Evolutionary conservation across 371 early-diverging fungal species (phyloP).

Genomic region (Coelomomyces lativittatus): DNA sequence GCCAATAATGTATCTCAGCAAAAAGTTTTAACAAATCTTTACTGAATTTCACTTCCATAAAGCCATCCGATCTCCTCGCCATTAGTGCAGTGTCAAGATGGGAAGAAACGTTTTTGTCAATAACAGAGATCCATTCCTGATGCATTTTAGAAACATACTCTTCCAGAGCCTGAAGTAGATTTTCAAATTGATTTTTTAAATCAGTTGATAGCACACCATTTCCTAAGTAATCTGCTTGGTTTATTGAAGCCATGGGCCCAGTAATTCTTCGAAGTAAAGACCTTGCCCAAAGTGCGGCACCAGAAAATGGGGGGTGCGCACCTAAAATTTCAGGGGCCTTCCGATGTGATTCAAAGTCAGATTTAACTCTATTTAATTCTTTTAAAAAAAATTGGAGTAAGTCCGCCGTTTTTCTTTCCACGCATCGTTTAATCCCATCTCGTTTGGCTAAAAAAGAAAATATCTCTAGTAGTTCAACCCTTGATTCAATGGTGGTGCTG

Average conservation of each 20-base stretch:
- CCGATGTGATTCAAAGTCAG: conserved; percentile 25
- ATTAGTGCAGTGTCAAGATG: conserved; percentile 19
- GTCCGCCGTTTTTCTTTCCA: conserved; percentile 37
- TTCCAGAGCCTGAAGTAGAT: conserved; percentile 15
- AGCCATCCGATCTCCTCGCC: conserved; percentile 9
- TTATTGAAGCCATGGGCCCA: conserved; percentile 10
- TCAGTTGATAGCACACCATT: conserved; percentile 15
- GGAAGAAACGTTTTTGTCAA: conserved; percentile 5
- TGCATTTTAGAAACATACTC: conserved; percentile 26
- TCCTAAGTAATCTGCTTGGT: conserved; percentile 14
- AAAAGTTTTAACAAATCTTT: conserved; percentile 18
- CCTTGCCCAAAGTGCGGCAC: conserved; percentile 33
- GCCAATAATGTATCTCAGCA: conserved; percentile 26
- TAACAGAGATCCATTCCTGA: conserved; percentile 13
- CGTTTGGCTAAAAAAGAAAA: conserved; percentile 34
- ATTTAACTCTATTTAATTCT: conserved; percentile 26
- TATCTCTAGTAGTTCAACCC: conserved; percentile 28
- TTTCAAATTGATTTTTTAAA: conserved; percentile 20
- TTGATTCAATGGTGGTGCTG: conserved; percentile 15
- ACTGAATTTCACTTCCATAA: conserved; percentile 29
- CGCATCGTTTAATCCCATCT: conserved; percentile 31
- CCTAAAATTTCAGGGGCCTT: conserved; percentile 26
- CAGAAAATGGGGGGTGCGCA: conserved; percentile 27
- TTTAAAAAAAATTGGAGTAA: conserved; percentile 14
- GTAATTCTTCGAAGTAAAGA: conserved; percentile 17